Evolutionary conservation across 2,329 filamentous ascomycete genomes (phyloP), one percentile per base, ranked within the genome.

Genomic region (Cladosporium sp.): DNA sequence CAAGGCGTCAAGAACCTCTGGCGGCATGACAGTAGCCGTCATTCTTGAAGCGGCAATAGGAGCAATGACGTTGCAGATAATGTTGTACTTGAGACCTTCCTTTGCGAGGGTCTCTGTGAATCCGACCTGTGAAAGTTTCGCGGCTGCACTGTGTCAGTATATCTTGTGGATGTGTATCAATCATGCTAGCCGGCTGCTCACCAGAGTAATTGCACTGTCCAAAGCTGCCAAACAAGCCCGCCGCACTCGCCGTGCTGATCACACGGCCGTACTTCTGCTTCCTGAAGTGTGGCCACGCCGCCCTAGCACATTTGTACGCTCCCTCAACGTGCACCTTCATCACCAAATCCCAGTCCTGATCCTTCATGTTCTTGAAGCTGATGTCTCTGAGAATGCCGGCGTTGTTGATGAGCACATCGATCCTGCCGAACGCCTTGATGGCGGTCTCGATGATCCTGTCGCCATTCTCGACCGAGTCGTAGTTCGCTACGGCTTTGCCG

Each of bases 291-390:
- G 92, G 90, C 92, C 93, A 99, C 47, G 93, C 93, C 56, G 93
- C 93, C 70, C 84, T 85, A 55, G 93, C 81, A 70, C 89, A 95
- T 82, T 96, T 97, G 80, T 95, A 99, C 65, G 90, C 86, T 62
- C 93, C 93, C 67, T 84, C 87, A 63, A 96, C 84, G 73, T 99
- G 92, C 52, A 97, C 92, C 69, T 84, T 86, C 73, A 92, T 88
- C 68, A 96, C 88, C 61, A 96, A 75, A 68, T 99, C 92, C 93
- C 93, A 99, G 71, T 99, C 93, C 67, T 86, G 74, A 70, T 99
- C 93, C 71, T 86, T 93, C 82, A 97, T 95, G 75, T 97, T 97
- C 82, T 96, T 96, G 78, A 99, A 97, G 80, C 88, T 92, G 67
- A 97, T 72, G 74, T 97, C 91, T 55, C 92, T 86, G 54, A 96